Percentiles rank a stretch among this genome's conserved stretches.
These are phyloP conservation scores for Alternaria metachromatica DNA, from an alignment of 2,329 filamentous ascomycete genomes.

Conservation along the genomic window DNA sequence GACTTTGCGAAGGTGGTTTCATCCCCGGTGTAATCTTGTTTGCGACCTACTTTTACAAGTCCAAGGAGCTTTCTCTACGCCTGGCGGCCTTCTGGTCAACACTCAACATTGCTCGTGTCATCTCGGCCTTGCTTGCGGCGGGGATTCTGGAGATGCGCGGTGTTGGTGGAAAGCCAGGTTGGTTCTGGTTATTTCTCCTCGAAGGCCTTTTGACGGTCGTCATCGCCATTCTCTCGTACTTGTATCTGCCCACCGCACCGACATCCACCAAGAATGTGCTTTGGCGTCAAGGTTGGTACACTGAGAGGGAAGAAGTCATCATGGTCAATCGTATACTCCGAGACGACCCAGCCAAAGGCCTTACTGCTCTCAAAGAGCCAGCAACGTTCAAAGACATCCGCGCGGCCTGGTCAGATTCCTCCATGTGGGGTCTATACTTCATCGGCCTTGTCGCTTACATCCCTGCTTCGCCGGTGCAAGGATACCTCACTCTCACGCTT, in stretches of 20 bases:
- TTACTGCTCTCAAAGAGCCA: conserved; percentile 64
- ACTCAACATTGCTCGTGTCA: conserved; percentile 62
- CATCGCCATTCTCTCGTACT: conserved; percentile 36
- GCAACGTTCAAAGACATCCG: conserved; percentile 57
- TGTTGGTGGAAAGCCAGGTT: conserved; percentile 56
- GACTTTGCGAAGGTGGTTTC: conserved; percentile 57
- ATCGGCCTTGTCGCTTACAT: conserved; percentile 52
- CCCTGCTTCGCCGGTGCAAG: conserved; percentile 45
- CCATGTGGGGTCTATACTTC: conserved; percentile 64
- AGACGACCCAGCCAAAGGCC: conserved; percentile 63
- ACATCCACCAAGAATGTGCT: conserved; percentile 50
- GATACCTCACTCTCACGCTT: conserved; percentile 51
- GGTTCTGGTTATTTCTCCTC: conserved; percentile 63
- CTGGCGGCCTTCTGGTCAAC: conserved; percentile 75
- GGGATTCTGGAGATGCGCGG: conserved; percentile 61
- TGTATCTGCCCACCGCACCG: conserved; percentile 57
- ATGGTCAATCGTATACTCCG: conserved; percentile 68
- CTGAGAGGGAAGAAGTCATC: conserved; percentile 69
- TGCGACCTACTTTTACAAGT: conserved; percentile 77
- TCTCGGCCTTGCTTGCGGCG: conserved; percentile 62
- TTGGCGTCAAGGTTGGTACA: conserved; percentile 67
- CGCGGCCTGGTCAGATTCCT: conserved; percentile 60
- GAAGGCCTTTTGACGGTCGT: conserved; percentile 43
- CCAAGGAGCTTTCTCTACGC: conserved; percentile 70
- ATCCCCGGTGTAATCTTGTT: conserved; percentile 70